Base-by-base conservation (phyloP, 1,139 yeast genomes). In the Arxiozyma telluris region DNA sequence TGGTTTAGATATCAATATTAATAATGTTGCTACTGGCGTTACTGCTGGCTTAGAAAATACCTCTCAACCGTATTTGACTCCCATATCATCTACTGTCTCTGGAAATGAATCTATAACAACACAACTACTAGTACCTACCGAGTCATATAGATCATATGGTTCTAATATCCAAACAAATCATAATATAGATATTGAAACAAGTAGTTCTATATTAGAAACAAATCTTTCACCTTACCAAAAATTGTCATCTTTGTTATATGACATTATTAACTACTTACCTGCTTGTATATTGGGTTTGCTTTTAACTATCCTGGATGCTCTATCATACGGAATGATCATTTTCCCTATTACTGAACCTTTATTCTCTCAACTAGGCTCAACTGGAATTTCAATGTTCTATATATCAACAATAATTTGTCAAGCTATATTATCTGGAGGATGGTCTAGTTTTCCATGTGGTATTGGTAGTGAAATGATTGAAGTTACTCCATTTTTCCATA, bases 401-500 rank as follows among this genome's bases (percentile, higher is more conserved):
- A 79, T 93, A 48, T 87, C 96, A 8, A 87, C 96, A 52, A 79
- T 93, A 27, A 80, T 91, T 0, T 87, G 96, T 0, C 98, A 93
- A 66, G 73, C 90, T 59, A 87, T 89, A 4, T 91, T 81, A 66
- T 90, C 98, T 0, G 71, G 87, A 34, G 98, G 98, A 21, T 96
- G 95, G 1, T 87, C 96, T 15, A 86, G 89, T 4, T 93, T 93
- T 71, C 82, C 81, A 58, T 80, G 93, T 9, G 96, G 96, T 11
- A 84, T 91, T 51, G 98, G 98, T 0, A 87, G 96, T 4, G 98
- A 93, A 72, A 93, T 93, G 98, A 93, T 93, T 61, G 98, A 93
- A 70, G 91, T 93, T 22, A 95, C 97, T 0, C 98, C 98, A 1
- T 93, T 93, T 68, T 93, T 93, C 75, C 98, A 93, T 66, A 80